phyloP scores from a whole-genome alignment of 768 basidiomycete genomes.

The Filobasidium wieringae region DNA sequence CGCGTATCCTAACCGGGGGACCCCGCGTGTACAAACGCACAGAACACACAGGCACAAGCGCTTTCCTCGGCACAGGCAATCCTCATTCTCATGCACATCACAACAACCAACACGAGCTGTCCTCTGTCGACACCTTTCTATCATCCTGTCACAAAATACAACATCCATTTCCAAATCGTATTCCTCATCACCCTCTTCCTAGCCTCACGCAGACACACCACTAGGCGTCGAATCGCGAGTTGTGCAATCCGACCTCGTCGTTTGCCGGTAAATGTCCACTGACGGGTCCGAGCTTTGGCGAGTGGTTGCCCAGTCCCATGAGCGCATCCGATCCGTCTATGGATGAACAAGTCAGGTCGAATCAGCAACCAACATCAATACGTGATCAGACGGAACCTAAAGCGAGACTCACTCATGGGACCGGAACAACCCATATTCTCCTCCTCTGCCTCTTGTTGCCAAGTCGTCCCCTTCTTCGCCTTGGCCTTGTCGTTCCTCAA shows the following conservation, averaged over 20 bases:
- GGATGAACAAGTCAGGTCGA: not conserved
- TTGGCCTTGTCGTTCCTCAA: constrained; percentile 74
- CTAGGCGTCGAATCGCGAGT: constrained; percentile 28
- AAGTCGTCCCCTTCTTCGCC: constrained; percentile 40
- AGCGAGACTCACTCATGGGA: constrained; percentile 39
- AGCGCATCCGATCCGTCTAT: constrained; percentile 37
- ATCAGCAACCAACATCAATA: not conserved
- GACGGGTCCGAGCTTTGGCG: constrained; percentile 30
- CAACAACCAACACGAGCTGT: no score
- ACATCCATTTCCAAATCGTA: no score
- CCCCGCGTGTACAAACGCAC: no score
- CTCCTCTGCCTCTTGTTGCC: constrained; percentile 19
- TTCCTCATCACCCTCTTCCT: no score
- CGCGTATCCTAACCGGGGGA: no score
- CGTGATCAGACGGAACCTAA: not conserved
- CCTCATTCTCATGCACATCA: no score
- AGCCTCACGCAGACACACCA: no score
- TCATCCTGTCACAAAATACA: no score
- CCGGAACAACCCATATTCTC: constrained; percentile 31
- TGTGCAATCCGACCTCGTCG: constrained; percentile 38
- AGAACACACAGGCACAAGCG: no score
- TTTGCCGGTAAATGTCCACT: constrained; percentile 16
- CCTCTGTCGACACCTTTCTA: no score
- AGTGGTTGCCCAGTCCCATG: constrained; percentile 38
- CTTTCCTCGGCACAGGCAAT: no score